Evolutionary conservation across 1,284 basidiomycete genomes (phyloP).

Genomic region (Macrocystidia cucumis): DNA sequence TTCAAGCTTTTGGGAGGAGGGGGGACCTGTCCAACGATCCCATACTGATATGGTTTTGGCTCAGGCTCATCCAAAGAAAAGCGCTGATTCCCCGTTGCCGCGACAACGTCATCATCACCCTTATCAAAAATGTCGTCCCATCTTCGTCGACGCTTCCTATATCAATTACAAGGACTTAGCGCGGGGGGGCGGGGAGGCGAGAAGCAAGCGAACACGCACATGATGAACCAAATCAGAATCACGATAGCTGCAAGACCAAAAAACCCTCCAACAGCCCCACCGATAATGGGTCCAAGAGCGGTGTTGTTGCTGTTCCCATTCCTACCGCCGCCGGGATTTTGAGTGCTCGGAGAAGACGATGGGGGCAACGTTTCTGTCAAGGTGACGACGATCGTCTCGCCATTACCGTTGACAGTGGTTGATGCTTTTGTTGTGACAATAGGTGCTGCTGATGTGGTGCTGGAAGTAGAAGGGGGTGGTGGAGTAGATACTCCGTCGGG

Average conservation of each 20-base stretch:
- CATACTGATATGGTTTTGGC: conserved; percentile 43
- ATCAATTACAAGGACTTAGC: conserved; percentile 8
- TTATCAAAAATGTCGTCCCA: conserved; percentile 47
- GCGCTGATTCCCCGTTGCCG: conserved; percentile 13
- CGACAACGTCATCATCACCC: conserved; percentile 18
- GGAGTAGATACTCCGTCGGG: too few species aligned
- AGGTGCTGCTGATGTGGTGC: conserved; percentile 9
- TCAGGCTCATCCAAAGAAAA: conserved; percentile 23
- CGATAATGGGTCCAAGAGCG: conserved; percentile 38
- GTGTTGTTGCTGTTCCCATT: conserved; percentile 13
- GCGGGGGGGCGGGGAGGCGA: conserved; percentile 8
- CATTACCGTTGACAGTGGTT: conserved; percentile 24
- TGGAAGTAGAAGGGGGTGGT: conserved; percentile 3
- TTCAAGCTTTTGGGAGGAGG: conserved; percentile 25
- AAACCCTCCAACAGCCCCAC: conserved; percentile 46
- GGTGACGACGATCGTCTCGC: conserved; percentile 21
- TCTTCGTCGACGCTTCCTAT: conserved; percentile 33
- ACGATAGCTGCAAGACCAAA: conserved; percentile 35
- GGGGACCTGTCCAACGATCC: conserved; percentile 35
- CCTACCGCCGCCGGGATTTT: conserved; percentile 1
- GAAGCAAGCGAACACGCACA: conserved; percentile 32
- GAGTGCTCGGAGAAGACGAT: conserved; percentile 14
- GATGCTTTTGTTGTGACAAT: conserved; percentile 12
- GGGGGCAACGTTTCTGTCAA: conserved; percentile 20
- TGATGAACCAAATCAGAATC: conserved; percentile 37